These are phyloP conservation scores for Trichoderma sp. DNA, from an alignment of 2,329 filamentous ascomycete genomes.

Conservation along the genomic window DNA sequence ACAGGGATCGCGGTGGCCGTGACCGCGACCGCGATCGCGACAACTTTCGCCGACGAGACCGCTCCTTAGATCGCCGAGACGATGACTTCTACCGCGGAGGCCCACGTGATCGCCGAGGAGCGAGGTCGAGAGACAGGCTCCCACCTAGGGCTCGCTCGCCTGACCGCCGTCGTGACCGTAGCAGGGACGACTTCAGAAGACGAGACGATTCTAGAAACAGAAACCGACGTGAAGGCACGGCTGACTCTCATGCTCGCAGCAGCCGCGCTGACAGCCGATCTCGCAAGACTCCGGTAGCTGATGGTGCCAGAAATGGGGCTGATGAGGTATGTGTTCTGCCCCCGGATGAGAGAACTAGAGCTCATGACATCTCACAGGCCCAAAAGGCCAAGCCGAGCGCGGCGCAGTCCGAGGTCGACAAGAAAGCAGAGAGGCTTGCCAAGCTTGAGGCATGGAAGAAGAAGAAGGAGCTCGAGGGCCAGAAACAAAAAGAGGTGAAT, in stretches of 20 bases:
- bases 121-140: slow-evolving; percentile 60
- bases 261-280: slow-evolving; percentile 61
- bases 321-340: slow-evolving; percentile 41
- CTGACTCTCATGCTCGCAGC: slow-evolving; percentile 65
- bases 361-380: slow-evolving; percentile 41
- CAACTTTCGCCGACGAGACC: slow-evolving; percentile 63
- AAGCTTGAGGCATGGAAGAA: slow-evolving; percentile 91
- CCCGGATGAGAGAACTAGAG: not conserved
- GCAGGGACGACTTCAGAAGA: slow-evolving; percentile 66
- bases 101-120: slow-evolving; percentile 53
- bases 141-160: slow-evolving; percentile 57
- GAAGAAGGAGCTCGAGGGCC: slow-evolving; percentile 74
- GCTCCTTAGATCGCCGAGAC: slow-evolving; percentile 64
- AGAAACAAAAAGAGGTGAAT: slow-evolving; percentile 66
- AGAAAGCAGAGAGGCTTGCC: slow-evolving; percentile 72
- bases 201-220: slow-evolving; percentile 68
- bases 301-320: slow-evolving; percentile 47
- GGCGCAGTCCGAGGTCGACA: slow-evolving; percentile 64
- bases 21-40: slow-evolving; percentile 51
- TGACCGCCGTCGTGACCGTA: slow-evolving; percentile 56
- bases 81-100: slow-evolving; percentile 64
- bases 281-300: slow-evolving; percentile 49
- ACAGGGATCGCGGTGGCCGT: slow-evolving; percentile 51
- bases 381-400: slow-evolving; percentile 47
- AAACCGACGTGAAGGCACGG: slow-evolving; percentile 65